Percentiles rank a stretch among this genome's conserved stretches.
Conservation (phyloP, 2,329 filamentous ascomycete species). For the Aspergillus sp. region DNA sequence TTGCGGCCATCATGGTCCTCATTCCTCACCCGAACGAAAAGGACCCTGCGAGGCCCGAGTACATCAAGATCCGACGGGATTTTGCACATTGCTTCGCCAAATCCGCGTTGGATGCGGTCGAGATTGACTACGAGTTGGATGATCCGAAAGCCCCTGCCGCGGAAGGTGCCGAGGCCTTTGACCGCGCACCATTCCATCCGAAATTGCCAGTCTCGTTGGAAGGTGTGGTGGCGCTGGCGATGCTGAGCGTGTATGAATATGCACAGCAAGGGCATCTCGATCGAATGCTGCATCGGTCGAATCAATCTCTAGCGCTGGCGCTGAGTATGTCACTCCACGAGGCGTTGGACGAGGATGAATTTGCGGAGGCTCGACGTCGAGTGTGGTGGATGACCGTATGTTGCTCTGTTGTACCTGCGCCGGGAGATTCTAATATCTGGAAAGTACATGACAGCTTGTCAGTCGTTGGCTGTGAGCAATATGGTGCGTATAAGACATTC, state of each 20-base stretch:
- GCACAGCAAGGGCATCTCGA: slow-evolving; percentile 29
- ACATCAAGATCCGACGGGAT: slow-evolving; percentile 22
- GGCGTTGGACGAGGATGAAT: slow-evolving; percentile 17
- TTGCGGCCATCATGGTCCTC: slow-evolving; percentile 28
- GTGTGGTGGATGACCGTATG: slow-evolving; percentile 32
- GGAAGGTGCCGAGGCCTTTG: slow-evolving; percentile 4
- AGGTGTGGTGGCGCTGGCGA: slow-evolving; percentile 24
- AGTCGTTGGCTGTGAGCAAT: slow-evolving; percentile 54
- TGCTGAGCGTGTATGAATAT: slow-evolving; percentile 33
- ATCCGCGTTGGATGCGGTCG: slow-evolving; percentile 24
- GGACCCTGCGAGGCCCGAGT: slow-evolving; percentile 18
- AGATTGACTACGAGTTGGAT: slow-evolving; percentile 24
- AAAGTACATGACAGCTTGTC: slow-evolving; percentile 52
- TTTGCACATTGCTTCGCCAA: slow-evolving; percentile 25
- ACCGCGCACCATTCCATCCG: slow-evolving; percentile 16
- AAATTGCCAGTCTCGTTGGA: slow-evolving; percentile 27
- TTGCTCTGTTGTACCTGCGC: background rate
- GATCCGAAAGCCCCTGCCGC: slow-evolving; percentile 8
- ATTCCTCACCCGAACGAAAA: slow-evolving; percentile 25
- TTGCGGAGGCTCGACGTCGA: slow-evolving; percentile 24
- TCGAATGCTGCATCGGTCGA: slow-evolving; percentile 29
- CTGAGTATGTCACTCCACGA: slow-evolving; percentile 28
- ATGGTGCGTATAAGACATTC: slow-evolving; percentile 35
- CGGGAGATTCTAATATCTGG: slow-evolving; percentile 1
- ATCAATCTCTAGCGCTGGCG: slow-evolving; percentile 26